Evolutionary conservation across 2,329 filamentous ascomycete species (phyloP), one percentile per base, ranked within the genome.

Genomic region (Scortechinia acanthostroma): DNA sequence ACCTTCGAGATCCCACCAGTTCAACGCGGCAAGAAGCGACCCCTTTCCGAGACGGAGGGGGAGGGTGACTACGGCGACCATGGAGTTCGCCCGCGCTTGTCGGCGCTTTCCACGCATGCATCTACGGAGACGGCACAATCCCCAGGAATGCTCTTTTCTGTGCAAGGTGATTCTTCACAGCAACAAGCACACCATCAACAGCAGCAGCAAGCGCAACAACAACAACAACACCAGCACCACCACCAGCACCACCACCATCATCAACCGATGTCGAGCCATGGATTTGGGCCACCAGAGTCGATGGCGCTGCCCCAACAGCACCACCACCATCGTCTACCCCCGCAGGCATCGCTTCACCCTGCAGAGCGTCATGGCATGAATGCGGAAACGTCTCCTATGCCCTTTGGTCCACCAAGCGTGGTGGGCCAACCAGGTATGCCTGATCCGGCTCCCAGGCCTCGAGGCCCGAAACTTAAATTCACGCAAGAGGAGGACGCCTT

Each of bases 381-480:
- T 69, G 68, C 16, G 73, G 74, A 30, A 51, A 55, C 61, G 43
- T 63, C 57, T 58, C 66, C 52, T n/a, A 56, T 58, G 52, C 55
- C 65, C 53, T 64, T 79, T 66, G 69, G 86, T 5, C 84, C 86
- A 22, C 86, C 87, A n/a, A 93, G 84, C 56, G 83, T 95, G 42
- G 88, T 95, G 44, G 89, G 89, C 35, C 83, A 90, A 58, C 82
- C 77, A 37, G 90, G 90, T 43, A 95, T 95, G 90, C 91, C 91
- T 14, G 66, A 76, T 33, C 90, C 90, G 45, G 90, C 89, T 37
- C 78, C 85, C 44, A 73, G 86, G 54, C 91, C 91, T 6, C 80
- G 87, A 48, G 89, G 88, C 2, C 90, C 90, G 4, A 96, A 95
- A 66, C 73, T 95, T 53, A 95, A 95, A 64, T 96, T 96, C 59